Base-by-base conservation (phyloP, 805 yeast genomes). In the Metschnikowia vanudenii region DNA sequence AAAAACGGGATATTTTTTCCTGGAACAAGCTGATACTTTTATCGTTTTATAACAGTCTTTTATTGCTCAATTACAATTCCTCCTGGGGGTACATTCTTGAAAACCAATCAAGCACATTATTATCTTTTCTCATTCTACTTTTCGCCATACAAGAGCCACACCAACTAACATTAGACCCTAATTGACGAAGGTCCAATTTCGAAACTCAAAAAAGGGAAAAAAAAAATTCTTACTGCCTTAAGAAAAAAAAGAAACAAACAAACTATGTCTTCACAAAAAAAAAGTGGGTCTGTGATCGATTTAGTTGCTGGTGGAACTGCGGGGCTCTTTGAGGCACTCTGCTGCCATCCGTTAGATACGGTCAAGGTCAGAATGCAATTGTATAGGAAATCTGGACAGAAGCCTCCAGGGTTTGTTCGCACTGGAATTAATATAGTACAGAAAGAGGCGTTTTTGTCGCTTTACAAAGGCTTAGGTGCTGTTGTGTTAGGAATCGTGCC, bases 301-400 rank as follows among this genome's bases (percentile, higher is more conserved):
- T 75, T 86, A 55, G 75, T 88, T 40, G 94, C 97, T 29, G 99
- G 99, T 58, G 99, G 99, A 60, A 82, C 92, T 7, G 99, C 99
- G 12, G 99, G 99, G 49, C 75, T 92, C 50, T 88, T 91, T 63
- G 99, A 92, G 75, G 99, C 98, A n/a, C 76, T 94, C 53, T 83
- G 92, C 66, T 92, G 99, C 67, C 99, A 92, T 68, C 98, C 98
- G n/a, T 78, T 92, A 58, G 99, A 92, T 65, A 92, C 99, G 34
- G 88, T 92, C 65, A 92, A 92, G 69, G 99, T 92, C 52, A 82
- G 98, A 63, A 92, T 92, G 98, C 98, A 92, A 68, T 78, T 92
- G 59, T 84, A 85, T 64, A 80, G 81, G 61, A 84, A 83, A 62
- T 67, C 78, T 3, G 81, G 85, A n/a, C 75, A 78, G 39, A 87